Evolutionary conservation across 2,329 filamentous ascomycete genomes (phyloP).

Genomic region (Helotiales sp.): DNA sequence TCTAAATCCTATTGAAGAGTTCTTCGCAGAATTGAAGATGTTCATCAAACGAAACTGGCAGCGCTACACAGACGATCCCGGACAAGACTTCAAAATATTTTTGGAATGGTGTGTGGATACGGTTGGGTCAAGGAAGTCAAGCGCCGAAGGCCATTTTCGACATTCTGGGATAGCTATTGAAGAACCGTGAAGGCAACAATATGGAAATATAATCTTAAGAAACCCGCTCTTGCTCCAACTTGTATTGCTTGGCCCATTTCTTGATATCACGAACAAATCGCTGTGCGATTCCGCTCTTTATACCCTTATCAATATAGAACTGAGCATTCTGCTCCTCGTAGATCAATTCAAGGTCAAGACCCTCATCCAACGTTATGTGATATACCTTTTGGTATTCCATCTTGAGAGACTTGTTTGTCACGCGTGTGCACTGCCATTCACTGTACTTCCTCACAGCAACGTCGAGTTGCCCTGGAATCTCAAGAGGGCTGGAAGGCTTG

Average conservation of each 20-base stretch:
- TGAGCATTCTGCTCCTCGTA: conserved; percentile 40
- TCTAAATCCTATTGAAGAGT: conserved; percentile 38
- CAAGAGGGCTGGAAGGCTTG: too few species aligned
- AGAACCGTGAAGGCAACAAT: conserved; percentile 23
- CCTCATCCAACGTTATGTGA: conserved; percentile 34
- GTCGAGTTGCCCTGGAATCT: too few species aligned
- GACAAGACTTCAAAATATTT: conserved; percentile 32
- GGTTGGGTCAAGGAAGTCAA: conserved; percentile 29
- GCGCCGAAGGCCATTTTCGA: conserved; percentile 35
- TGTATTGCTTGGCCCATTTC: conserved; percentile 27
- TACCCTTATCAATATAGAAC: conserved; percentile 42
- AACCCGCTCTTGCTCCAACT: conserved; percentile 13
- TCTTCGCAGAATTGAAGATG: conserved; percentile 37
- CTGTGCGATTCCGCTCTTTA: conserved; percentile 42
- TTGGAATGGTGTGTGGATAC: conserved; percentile 35
- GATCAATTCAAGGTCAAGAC: conserved; percentile 41
- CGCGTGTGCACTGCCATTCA: conserved; percentile 39
- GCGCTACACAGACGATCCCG: conserved; percentile 19
- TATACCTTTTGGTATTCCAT: conserved; percentile 35
- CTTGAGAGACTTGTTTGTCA: conserved; percentile 33
- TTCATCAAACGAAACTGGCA: conserved; percentile 37
- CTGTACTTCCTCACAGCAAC: conserved; percentile 30
- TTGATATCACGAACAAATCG: conserved; percentile 43
- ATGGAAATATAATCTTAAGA: conserved; percentile 2
- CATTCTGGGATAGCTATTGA: conserved; percentile 29